A percentile compares a stretch with the other conserved stretches of the same genome.
Conservation (phyloP, 805 yeast species). For the Candida xyloterini region DNA sequence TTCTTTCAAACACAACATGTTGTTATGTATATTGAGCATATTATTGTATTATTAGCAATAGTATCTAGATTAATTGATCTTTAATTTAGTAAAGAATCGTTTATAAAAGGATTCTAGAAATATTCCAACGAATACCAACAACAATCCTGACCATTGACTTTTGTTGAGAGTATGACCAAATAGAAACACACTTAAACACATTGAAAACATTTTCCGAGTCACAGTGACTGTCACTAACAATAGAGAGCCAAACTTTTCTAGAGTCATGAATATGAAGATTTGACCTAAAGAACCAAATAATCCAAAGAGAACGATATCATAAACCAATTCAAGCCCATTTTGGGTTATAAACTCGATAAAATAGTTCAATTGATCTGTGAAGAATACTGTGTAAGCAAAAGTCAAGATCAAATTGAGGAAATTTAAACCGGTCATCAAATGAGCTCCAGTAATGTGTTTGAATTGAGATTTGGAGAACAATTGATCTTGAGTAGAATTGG, state of each 20-base stretch:
- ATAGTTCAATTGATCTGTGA: slow-evolving; percentile 49
- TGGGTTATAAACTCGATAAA: slow-evolving; percentile 44
- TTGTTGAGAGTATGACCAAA: slow-evolving; percentile 71
- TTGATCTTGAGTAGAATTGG: slow-evolving; percentile 91
- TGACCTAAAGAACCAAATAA: slow-evolving; percentile 89
- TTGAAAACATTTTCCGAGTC: slow-evolving; percentile 93
- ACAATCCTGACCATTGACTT: slow-evolving; percentile 77
- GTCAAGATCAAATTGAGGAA: slow-evolving; percentile 46
- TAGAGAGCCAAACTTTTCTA: slow-evolving; percentile 82
- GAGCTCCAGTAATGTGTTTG: slow-evolving; percentile 69
- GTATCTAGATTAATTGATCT: slow-evolving; percentile 1
- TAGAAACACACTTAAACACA: slow-evolving; percentile 82
- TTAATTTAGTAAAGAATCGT: slow-evolving; percentile 11
- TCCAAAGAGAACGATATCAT: slow-evolving; percentile 65
- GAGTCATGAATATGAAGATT: slow-evolving; percentile 82
- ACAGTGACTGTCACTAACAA: slow-evolving; percentile 90
- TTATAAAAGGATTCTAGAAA: slow-evolving; percentile 70
- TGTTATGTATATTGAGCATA: slow-evolving; percentile 10
- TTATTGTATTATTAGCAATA: slow-evolving; percentile 7
- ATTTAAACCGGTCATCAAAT: slow-evolving; percentile 73
- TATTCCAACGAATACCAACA: slow-evolving; percentile 81
- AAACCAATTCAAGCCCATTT: slow-evolving; percentile 51
- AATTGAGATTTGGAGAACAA: slow-evolving; percentile 51
- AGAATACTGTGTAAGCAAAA: slow-evolving; percentile 42
- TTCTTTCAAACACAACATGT: background rate